These are phyloP conservation scores for Tuber borchii DNA, from an alignment of 495 filamentous ascomycete species.

Conservation along the genomic window DNA sequence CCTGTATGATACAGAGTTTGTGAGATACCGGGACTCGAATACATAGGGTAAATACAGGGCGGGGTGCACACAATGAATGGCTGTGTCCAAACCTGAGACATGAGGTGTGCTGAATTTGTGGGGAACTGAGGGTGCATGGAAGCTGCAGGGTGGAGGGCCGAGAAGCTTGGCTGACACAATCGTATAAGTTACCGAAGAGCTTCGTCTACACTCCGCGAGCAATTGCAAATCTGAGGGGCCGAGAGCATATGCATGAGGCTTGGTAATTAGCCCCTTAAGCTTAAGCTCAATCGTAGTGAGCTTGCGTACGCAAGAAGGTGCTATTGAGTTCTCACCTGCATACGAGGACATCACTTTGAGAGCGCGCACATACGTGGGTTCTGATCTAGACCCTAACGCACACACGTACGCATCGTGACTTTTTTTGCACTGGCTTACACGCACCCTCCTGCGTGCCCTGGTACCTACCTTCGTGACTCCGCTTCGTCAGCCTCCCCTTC, in stretches of 20 bases:
- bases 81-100: no score
- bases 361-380: neutral
- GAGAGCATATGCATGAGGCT: neutral
- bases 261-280: neutral
- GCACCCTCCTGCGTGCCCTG: neutral
- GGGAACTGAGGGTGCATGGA: no score
- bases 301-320: neutral
- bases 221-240: neutral
- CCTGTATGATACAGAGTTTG: no score
- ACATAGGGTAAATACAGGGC: no score
- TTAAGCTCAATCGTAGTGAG: neutral
- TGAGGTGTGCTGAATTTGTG: no score
- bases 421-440: neutral
- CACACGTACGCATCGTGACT: neutral
- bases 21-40: no score
- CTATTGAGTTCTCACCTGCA: neutral
- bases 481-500: neutral
- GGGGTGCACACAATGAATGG: no score
- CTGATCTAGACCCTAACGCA: neutral
- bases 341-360: neutral
- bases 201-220: neutral
- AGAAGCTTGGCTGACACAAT: no score
- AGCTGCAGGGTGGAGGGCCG: no score
- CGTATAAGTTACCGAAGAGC: no score
- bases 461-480: neutral